A percentile compares a stretch with the other conserved stretches of the same genome.
Evolutionary conservation across 1,284 basidiomycete species (phyloP).

Genomic region (Athelia sp.): DNA sequence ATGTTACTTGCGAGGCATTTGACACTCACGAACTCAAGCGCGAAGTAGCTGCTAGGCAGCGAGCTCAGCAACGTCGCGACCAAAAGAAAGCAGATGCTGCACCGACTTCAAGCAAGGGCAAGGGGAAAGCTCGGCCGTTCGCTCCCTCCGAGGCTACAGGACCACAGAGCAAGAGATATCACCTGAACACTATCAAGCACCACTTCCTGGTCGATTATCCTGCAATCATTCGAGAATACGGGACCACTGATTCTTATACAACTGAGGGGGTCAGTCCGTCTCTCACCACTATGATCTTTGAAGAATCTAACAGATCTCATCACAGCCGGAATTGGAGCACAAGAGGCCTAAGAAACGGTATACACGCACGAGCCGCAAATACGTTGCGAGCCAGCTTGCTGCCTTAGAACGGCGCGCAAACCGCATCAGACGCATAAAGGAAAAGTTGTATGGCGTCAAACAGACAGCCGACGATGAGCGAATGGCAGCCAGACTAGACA

Average conservation of each 20-base stretch:
- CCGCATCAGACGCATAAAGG: neutral
- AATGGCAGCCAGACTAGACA: neutral
- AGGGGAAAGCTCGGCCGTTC: too few species aligned
- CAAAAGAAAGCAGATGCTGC: too few species aligned
- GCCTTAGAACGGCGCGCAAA: neutral
- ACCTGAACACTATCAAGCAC: neutral
- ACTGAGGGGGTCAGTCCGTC: neutral
- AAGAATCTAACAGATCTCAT: neutral
- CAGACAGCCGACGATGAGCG: neutral
- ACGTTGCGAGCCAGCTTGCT: neutral
- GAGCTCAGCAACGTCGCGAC: neutral
- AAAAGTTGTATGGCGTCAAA: neutral
- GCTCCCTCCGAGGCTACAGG: too few species aligned
- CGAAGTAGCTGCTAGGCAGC: constrained; percentile 18
- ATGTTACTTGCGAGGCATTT: constrained; percentile 15
- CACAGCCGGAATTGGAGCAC: neutral
- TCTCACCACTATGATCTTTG: neutral
- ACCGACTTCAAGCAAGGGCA: too few species aligned
- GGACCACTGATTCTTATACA: neutral
- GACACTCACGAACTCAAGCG: constrained; percentile 21
- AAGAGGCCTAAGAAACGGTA: neutral
- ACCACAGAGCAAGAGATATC: neutral
- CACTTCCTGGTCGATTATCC: neutral
- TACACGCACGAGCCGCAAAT: neutral
- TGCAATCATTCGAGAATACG: neutral